Percentiles rank a stretch among this genome's conserved stretches.
These are phyloP conservation scores for Tetrapisispora taiwanensis DNA, from an alignment of 805 yeast genomes.

Conservation along the genomic window DNA sequence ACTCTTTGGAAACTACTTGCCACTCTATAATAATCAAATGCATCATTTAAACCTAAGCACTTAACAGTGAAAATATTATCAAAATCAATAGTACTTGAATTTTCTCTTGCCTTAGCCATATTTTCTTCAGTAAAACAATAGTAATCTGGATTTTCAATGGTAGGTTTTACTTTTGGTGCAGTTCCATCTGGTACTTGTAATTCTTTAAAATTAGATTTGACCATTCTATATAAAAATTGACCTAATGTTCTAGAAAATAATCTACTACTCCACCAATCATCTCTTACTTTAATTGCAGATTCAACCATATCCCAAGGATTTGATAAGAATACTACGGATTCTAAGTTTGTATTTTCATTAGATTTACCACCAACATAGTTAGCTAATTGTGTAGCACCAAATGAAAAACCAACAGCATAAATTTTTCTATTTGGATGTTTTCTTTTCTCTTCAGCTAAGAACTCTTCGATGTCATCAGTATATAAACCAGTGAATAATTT, in stretches of 20 bases:
- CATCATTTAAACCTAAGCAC: constrained; percentile 52
- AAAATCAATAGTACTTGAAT: constrained; percentile 42
- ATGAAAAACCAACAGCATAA: constrained; percentile 55
- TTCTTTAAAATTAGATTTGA: constrained; percentile 36
- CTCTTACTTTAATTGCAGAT: constrained; percentile 36
- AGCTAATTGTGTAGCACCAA: constrained; percentile 58
- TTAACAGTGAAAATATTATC: constrained; percentile 54
- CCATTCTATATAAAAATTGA: constrained; percentile 33
- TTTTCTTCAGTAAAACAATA: constrained; percentile 27
- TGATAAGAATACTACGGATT: constrained; percentile 50
- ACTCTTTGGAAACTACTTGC: constrained; percentile 54
- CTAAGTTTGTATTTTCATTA: constrained; percentile 31
- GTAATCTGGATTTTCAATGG: constrained; percentile 14
- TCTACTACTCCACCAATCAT: constrained; percentile 31
- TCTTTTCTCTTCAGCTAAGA: constrained; percentile 38
- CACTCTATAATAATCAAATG: constrained; percentile 52
- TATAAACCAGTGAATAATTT: constrained; percentile 54
- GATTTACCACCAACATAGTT: constrained; percentile 62
- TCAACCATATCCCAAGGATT: constrained; percentile 65
- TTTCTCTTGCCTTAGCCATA: constrained; percentile 29
- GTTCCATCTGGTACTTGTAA: constrained; percentile 22
- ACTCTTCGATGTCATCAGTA: constrained; percentile 56
- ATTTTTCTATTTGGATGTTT: constrained; percentile 52
- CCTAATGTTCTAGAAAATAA: constrained; percentile 37
- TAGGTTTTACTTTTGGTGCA: constrained; percentile 12